Percentiles rank a stretch among this genome's conserved stretches.
phyloP scores from a whole-genome alignment of 441 rosid genomes.

The Adansonia rubrostipa region DNA sequence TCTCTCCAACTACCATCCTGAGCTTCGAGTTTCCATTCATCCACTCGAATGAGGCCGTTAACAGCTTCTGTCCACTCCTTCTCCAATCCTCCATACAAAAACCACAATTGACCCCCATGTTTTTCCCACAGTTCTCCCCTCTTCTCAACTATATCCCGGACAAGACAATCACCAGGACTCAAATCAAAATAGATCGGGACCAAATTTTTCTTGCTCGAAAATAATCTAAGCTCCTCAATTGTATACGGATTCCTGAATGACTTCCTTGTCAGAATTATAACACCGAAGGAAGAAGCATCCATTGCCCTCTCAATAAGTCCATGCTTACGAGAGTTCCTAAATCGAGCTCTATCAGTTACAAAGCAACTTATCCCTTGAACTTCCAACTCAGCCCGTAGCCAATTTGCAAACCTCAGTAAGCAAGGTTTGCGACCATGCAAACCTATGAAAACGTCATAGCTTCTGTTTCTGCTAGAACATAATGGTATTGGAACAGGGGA shows the following conservation, averaged over 20 bases:
- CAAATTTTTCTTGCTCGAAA: constrained; percentile 78
- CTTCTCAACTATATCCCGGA: constrained; percentile 89
- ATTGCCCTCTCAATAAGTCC: constrained; percentile 73
- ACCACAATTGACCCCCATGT: constrained; percentile 85
- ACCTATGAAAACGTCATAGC: constrained; percentile 88
- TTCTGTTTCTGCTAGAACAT: constrained; percentile 61
- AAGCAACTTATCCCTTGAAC: constrained; percentile 91
- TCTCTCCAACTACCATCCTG: constrained; percentile 93
- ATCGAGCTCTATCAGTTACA: constrained; percentile 73
- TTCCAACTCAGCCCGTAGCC: constrained; percentile 90
- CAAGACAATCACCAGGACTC: constrained; percentile 80
- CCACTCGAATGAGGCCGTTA: constrained; percentile 61
- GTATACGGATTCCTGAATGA: constrained; percentile 76
- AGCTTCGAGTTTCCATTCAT: constrained; percentile 93
- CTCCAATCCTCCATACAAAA: constrained; percentile 79
- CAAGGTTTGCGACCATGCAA: constrained; percentile 78
- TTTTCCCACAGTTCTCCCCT: constrained; percentile 95
- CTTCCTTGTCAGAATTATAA: constrained; percentile 75
- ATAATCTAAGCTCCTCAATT: constrained; percentile 83
- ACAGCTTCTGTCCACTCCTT: constrained; percentile 94
- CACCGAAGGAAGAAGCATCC: constrained; percentile 86
- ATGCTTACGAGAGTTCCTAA: constrained; percentile 71
- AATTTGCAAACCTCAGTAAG: constrained; percentile 70
- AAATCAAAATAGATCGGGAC: constrained; percentile 88
- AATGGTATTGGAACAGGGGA: constrained; percentile 65